Conservation (phyloP, 176 grass and related monocot genomes). For the Dendrocalamus sinicus region DNA sequence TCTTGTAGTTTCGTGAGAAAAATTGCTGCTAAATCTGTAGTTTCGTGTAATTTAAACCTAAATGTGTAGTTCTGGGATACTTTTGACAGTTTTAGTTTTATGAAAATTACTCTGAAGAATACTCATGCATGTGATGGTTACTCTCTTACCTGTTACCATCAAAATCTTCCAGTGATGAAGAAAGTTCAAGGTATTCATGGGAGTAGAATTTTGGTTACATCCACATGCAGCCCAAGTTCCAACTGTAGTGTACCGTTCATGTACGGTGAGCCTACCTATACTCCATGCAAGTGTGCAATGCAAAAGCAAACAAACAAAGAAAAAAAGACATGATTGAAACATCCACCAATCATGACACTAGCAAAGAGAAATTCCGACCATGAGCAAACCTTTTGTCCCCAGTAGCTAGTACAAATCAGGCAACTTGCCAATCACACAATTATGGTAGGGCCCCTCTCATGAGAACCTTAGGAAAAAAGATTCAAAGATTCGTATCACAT, state of each 20-base stretch:
- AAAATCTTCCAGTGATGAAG: background rate
- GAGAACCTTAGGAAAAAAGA: background rate
- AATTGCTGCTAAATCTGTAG: no score
- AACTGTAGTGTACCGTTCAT: no score
- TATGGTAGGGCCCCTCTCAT: background rate
- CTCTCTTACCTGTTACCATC: background rate
- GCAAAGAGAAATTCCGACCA: background rate
- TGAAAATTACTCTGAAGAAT: no score
- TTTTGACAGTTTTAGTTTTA: no score
- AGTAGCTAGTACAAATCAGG: conserved; percentile 6
- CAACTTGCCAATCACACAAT: conserved; percentile 16
- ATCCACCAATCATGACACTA: background rate
- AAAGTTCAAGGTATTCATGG: background rate
- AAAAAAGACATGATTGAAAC: background rate
- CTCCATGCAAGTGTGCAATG: background rate
- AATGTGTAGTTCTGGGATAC: no score
- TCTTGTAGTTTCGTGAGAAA: no score
- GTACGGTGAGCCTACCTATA: background rate
- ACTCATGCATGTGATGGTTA: background rate
- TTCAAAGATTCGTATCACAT: background rate
- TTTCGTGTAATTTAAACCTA: no score
- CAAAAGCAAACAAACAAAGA: background rate
- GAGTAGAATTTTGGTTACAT: background rate
- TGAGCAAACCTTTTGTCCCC: background rate
- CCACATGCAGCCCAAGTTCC: background rate